Evolutionary conservation across 768 basidiomycete species (phyloP).

Genomic region (Kwoniella heveanensis): DNA sequence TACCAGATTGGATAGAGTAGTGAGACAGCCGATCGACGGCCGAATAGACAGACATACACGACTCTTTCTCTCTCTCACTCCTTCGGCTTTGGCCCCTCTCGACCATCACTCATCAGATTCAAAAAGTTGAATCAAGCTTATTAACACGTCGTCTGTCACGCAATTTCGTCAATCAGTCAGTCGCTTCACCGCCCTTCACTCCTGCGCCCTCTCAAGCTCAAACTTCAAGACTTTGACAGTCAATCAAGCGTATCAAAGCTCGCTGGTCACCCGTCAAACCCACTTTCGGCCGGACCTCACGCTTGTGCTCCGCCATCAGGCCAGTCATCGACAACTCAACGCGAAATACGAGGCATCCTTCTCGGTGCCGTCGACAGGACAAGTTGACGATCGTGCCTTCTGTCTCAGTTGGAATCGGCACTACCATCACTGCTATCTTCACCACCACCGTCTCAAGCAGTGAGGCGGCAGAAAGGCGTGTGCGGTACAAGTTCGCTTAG

Average conservation of each 20-base stretch:
- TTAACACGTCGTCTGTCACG: neutral
- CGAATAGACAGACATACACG: neutral
- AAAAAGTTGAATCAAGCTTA: neutral
- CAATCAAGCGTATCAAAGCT: no score
- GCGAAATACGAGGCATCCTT: neutral
- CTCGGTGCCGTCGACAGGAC: neutral
- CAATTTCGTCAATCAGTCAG: no score
- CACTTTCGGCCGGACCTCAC: neutral
- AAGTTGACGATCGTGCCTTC: neutral
- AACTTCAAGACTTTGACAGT: neutral
- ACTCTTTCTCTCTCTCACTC: neutral
- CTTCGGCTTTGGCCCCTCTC: neutral
- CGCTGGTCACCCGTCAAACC: neutral
- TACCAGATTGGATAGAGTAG: neutral
- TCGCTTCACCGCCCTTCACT: neutral
- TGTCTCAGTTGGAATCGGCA: neutral
- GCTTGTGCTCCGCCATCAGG: neutral
- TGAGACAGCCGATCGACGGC: neutral
- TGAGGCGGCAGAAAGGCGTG: neutral
- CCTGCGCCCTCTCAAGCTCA: neutral
- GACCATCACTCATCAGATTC: neutral
- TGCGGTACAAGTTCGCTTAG: neutral
- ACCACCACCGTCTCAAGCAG: neutral
- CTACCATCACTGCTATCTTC: neutral
- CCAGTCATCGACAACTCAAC: neutral